A percentile compares a stretch with the other conserved stretches of the same genome.
Conservation (phyloP, 371 early-diverging fungal genomes). For the Cladochytrium tenue region DNA sequence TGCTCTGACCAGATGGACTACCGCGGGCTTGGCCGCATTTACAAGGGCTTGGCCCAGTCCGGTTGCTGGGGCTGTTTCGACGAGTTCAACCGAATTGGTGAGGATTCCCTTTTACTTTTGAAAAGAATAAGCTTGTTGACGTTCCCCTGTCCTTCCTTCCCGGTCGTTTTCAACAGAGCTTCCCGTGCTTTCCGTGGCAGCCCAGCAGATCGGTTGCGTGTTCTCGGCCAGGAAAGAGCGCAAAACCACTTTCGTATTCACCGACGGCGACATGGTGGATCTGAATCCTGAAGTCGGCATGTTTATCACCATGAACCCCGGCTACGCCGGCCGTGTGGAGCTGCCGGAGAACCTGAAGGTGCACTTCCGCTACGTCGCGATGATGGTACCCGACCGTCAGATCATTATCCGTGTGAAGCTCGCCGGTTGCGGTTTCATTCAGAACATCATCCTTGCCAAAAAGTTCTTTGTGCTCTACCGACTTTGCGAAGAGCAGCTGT, state of each 20-base stretch:
- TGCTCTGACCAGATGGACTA: constrained; percentile 72
- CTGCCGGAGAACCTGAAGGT: constrained; percentile 67
- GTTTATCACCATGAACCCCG: constrained; percentile 74
- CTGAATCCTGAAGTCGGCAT: constrained; percentile 67
- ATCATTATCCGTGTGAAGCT: constrained; percentile 68
- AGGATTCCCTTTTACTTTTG: neutral
- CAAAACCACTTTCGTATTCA: constrained; percentile 58
- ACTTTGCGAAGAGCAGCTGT: constrained; percentile 62
- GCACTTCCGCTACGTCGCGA: constrained; percentile 67
- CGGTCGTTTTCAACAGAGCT: constrained; percentile 23
- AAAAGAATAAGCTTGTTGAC: too few relatives aligned
- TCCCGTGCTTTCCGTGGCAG: constrained; percentile 69
- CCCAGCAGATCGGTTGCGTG: constrained; percentile 65
- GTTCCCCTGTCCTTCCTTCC: neutral
- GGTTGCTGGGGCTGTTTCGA: constrained; percentile 71
- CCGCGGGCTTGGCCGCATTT: constrained; percentile 66
- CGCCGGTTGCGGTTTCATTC: constrained; percentile 66
- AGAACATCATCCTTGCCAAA: constrained; percentile 59
- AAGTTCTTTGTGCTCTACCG: constrained; percentile 66
- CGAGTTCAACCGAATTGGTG: constrained; percentile 71
- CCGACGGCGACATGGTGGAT: constrained; percentile 64
- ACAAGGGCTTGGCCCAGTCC: constrained; percentile 63
- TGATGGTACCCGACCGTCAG: constrained; percentile 70
- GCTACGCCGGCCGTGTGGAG: constrained; percentile 59
- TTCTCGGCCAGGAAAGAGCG: constrained; percentile 60